Percentiles rank a stretch among this genome's conserved stretches.
phyloP scores from a whole-genome alignment of 257 asterid genomes.

The Solanum ossicruentum region DNA sequence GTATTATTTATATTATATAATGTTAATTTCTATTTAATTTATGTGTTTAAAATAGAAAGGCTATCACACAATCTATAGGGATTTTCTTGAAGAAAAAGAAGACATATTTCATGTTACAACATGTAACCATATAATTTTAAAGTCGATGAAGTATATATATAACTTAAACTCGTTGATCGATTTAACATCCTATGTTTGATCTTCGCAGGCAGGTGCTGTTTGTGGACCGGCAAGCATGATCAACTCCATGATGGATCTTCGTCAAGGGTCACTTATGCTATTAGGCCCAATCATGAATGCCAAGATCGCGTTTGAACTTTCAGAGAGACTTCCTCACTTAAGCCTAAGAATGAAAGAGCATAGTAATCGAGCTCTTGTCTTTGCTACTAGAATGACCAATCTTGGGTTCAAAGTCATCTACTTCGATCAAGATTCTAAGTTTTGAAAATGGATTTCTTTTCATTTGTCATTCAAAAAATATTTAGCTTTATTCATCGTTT shows the following conservation, averaged over 20 bases:
- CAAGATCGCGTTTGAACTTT: constrained; percentile 70
- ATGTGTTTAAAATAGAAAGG: no score
- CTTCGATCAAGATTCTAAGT: no score
- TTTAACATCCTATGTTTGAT: not conserved
- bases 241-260: constrained; percentile 90
- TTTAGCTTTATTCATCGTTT: no score
- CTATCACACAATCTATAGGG: no score
- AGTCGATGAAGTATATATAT: not conserved
- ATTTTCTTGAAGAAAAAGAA: no score
- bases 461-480: no score
- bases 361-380: constrained; percentile 48
- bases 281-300: constrained; percentile 97
- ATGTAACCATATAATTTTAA: no score
- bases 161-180: not conserved
- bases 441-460: no score
- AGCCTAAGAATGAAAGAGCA: constrained; percentile 84
- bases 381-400: constrained; percentile 51
- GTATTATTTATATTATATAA: no score
- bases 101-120: no score
- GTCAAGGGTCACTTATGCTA: constrained; percentile 72
- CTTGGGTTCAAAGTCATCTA: constrained; percentile 60
- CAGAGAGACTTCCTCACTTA: constrained; percentile 71
- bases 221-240: constrained; percentile 77
- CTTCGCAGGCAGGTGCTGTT: constrained; percentile 42
- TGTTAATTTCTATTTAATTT: no score